phyloP scores from a whole-genome alignment of 2,329 filamentous ascomycete genomes.

The Nemania bipapillata region DNA sequence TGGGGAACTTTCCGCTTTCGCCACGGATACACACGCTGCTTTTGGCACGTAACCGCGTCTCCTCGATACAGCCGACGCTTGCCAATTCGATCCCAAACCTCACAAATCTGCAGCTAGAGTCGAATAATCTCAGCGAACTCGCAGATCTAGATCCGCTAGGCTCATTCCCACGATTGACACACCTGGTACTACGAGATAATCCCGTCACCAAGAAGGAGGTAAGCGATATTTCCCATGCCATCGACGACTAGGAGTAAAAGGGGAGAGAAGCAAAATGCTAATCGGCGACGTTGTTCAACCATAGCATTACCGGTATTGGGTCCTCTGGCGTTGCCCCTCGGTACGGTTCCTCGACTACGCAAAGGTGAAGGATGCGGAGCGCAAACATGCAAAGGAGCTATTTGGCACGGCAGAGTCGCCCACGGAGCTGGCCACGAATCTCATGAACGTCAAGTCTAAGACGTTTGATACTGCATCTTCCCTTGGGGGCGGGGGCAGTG shows the following conservation, averaged over 20 bases:
- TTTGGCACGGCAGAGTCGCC: constrained; percentile 85
- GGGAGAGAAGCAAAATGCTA: constrained; percentile 4
- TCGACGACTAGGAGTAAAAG: not conserved
- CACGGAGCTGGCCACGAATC: constrained; percentile 82
- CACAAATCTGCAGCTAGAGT: constrained; percentile 80
- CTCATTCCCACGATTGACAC: constrained; percentile 75
- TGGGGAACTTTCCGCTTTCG: constrained; percentile 92
- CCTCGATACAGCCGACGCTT: constrained; percentile 80
- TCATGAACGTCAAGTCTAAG: constrained; percentile 84
- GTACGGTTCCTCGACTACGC: constrained; percentile 92
- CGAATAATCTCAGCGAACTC: constrained; percentile 84
- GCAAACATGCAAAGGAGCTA: constrained; percentile 77
- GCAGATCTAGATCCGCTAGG: constrained; percentile 86
- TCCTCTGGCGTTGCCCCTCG: constrained; percentile 84
- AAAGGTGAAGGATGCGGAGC: constrained; percentile 89
- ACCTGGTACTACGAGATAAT: constrained; percentile 85
- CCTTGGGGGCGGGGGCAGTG: constrained; percentile 59
- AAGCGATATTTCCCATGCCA: constrained; percentile 49
- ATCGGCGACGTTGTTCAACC: not conserved
- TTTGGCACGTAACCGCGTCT: constrained; percentile 87
- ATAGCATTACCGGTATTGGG: constrained; percentile 91
- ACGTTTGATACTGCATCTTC: constrained; percentile 68
- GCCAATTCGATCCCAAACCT: constrained; percentile 82
- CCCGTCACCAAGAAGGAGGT: constrained; percentile 94
- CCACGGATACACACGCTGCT: constrained; percentile 88